Evolutionary conservation across 768 basidiomycete genomes (phyloP).

Genomic region (Lentinula sp.): DNA sequence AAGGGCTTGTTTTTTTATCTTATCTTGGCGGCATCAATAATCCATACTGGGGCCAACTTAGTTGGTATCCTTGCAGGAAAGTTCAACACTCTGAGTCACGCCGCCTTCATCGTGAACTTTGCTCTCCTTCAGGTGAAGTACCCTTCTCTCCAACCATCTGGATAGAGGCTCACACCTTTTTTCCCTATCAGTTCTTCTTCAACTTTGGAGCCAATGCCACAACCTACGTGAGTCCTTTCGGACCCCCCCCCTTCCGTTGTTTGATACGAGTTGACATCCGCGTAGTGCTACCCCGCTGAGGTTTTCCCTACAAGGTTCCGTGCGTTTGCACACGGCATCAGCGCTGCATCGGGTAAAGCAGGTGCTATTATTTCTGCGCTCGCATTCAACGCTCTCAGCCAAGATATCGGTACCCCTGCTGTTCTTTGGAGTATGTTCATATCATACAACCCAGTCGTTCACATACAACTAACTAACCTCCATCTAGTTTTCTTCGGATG

Average conservation of each 20-base stretch:
- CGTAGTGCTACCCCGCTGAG: constrained; percentile 66
- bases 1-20: constrained; percentile 16
- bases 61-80: constrained; percentile 66
- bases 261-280: background rate
- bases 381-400: constrained; percentile 59
- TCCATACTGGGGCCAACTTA: constrained; percentile 14
- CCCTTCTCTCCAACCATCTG: background rate
- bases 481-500: constrained; percentile 59
- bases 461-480: background rate
- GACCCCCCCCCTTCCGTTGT: background rate
- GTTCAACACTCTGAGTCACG: constrained; percentile 49
- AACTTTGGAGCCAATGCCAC: constrained; percentile 77
- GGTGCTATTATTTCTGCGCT: constrained; percentile 77
- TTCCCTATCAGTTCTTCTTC: constrained; percentile 56
- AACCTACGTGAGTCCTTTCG: constrained; percentile 34
- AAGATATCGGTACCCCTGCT: constrained; percentile 55
- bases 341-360: constrained; percentile 66
- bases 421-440: constrained; percentile 64
- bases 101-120: constrained; percentile 67
- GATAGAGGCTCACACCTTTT: background rate
- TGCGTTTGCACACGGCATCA: constrained; percentile 69
- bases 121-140: constrained; percentile 50
- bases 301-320: constrained; percentile 76
- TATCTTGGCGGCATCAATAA: background rate
- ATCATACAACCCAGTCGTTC: background rate